phyloP scores from a whole-genome alignment of 2,329 filamentous ascomycete species.

The Penicillium sp. region DNA sequence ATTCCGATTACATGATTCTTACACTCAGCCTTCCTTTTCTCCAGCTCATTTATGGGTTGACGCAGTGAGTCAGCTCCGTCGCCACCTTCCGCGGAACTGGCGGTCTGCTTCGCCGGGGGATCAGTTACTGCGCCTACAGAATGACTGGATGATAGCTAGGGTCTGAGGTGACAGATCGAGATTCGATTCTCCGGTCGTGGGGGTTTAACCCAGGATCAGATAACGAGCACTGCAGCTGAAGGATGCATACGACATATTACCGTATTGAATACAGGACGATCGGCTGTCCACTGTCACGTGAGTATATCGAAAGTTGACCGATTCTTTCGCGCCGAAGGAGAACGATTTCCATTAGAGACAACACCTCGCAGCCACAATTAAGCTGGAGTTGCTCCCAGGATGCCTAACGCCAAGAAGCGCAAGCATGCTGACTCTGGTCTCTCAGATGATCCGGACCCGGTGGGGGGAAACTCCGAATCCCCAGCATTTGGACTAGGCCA shows the following conservation, averaged over 20 bases:
- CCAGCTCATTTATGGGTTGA: background rate
- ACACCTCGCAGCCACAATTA: background rate
- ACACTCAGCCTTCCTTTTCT: background rate
- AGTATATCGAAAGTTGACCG: constrained; percentile 11
- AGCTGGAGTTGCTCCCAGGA: constrained; percentile 14
- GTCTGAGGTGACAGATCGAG: background rate
- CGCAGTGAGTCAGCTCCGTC: background rate
- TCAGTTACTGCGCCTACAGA: background rate
- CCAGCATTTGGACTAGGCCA: constrained; percentile 37
- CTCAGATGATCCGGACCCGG: constrained; percentile 31
- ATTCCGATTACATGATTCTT: constrained; percentile 13
- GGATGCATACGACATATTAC: constrained; percentile 8
- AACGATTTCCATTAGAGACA: background rate
- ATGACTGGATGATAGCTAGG: background rate
- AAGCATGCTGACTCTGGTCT: constrained; percentile 34
- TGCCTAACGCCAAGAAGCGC: constrained; percentile 37
- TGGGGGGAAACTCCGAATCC: constrained; percentile 20
- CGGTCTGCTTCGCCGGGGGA: background rate
- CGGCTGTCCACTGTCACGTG: constrained; percentile 21
- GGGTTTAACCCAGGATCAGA: background rate
- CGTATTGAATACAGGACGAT: constrained; percentile 3
- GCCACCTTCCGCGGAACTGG: background rate
- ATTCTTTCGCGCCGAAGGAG: constrained; percentile 1
- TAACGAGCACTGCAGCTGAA: background rate
- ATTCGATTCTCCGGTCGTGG: background rate